These are phyloP conservation scores for Magnaporthiopsis poae DNA, from an alignment of 2,329 filamentous ascomycete species.

Conservation along the genomic window DNA sequence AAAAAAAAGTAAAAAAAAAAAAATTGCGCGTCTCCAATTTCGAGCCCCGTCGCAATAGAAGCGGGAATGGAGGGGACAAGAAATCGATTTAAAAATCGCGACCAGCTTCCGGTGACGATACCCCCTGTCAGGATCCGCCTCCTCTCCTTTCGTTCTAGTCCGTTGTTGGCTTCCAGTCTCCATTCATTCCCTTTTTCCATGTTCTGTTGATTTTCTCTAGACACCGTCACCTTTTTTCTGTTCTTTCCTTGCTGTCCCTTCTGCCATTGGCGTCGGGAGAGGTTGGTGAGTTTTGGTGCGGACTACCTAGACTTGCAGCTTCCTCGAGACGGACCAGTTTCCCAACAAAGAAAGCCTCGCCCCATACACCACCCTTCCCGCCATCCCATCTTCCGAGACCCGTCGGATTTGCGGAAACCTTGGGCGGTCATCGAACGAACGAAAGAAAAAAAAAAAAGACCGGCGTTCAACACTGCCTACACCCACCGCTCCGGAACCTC, in stretches of 20 bases:
- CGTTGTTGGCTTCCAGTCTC: slow-evolving; percentile 3
- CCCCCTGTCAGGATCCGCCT: not conserved
- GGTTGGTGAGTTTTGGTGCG: not conserved
- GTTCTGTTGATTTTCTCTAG: slow-evolving; percentile 13
- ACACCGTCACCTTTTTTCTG: slow-evolving; percentile 14
- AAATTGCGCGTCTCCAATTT: not conserved
- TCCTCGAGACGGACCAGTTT: not conserved
- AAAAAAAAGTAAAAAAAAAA: not conserved
- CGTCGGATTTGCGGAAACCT: not conserved
- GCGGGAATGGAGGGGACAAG: not conserved
- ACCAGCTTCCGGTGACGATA: not conserved
- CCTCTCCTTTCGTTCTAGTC: not conserved
- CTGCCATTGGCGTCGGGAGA: slow-evolving; percentile 1
- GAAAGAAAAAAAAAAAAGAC: not conserved
- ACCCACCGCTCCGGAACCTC: not conserved
- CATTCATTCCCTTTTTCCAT: not conserved
- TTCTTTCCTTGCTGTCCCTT: not conserved
- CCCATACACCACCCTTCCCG: not conserved
- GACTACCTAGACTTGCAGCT: not conserved
- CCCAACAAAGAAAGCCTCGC: not conserved
- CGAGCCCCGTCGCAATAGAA: not conserved
- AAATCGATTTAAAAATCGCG: not conserved
- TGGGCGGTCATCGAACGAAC: not conserved
- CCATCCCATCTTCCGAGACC: not conserved
- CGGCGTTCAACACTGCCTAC: not conserved